Evolutionary conservation across 2,329 filamentous ascomycete species (phyloP).

Genomic region (Aspergillus sp.): DNA sequence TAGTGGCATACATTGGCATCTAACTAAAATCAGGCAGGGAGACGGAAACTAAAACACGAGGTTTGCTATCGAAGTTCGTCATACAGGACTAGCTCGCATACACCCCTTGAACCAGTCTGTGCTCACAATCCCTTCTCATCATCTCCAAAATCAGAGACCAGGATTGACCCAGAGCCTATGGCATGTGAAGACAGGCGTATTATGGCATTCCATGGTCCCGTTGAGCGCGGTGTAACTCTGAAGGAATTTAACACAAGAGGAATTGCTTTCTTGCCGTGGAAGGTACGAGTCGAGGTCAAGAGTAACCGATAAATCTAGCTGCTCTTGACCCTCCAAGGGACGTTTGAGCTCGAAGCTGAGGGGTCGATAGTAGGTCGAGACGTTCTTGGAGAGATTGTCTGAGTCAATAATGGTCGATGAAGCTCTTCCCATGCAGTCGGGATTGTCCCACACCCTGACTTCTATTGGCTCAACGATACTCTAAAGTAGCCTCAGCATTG

Average conservation of each 20-base stretch:
- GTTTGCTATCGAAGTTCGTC: background rate
- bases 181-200: constrained; percentile 1
- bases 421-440: constrained; percentile 1
- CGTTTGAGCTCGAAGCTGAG: constrained; percentile 4
- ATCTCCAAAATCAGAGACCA: background rate
- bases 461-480: constrained; percentile 6
- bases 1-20: background rate
- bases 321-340: background rate
- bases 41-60: background rate
- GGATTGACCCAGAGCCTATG: constrained; percentile 5
- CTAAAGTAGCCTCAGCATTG: background rate
- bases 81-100: background rate
- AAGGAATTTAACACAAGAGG: background rate
- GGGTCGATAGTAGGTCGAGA: constrained; percentile 5
- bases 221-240: constrained; percentile 2
- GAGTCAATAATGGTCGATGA: constrained; percentile 4
- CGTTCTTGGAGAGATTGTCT: constrained; percentile 3
- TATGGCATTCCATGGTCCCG: background rate
- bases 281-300: background rate
- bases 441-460: constrained; percentile 5
- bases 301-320: constrained; percentile 1
- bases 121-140: background rate
- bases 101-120: background rate
- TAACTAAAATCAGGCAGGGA: background rate
- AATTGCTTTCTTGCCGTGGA: constrained; percentile 1